A percentile compares a stretch with the other conserved stretches of the same genome.
Evolutionary conservation across 1,139 yeast genomes (phyloP).

Genomic region (Zygosaccharomyces sapae): DNA sequence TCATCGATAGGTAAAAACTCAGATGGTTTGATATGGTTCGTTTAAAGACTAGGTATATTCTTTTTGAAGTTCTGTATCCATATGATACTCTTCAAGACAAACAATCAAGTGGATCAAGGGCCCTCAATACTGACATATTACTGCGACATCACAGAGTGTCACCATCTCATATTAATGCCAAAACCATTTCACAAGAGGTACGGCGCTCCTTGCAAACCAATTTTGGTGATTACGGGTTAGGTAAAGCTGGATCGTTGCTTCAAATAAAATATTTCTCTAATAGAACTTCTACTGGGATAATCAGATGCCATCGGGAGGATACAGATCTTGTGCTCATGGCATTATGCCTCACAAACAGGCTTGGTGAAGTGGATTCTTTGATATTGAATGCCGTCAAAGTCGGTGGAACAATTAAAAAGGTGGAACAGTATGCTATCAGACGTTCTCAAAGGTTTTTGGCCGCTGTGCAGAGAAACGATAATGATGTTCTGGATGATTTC

Average conservation of each 20-base stretch:
- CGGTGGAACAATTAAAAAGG: constrained; percentile 84
- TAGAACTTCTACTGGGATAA: constrained; percentile 77
- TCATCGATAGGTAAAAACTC: no score
- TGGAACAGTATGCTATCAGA: constrained; percentile 63
- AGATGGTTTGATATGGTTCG: constrained; percentile 60
- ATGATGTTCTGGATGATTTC: constrained; percentile 15
- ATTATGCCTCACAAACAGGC: constrained; percentile 53
- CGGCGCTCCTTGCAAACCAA: constrained; percentile 51
- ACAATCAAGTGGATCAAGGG: constrained; percentile 9
- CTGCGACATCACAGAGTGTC: constrained; percentile 49
- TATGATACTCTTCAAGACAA: constrained; percentile 24
- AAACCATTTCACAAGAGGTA: constrained; percentile 49
- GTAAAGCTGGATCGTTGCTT: constrained; percentile 58
- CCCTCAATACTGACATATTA: constrained; percentile 37
- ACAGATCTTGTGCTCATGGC: constrained; percentile 65
- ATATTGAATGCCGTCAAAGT: constrained; percentile 63
- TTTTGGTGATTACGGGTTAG: constrained; percentile 79
- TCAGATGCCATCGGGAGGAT: constrained; percentile 69
- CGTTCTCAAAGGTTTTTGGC: constrained; percentile 42
- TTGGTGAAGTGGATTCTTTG: constrained; percentile 48
- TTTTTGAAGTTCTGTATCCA: constrained; percentile 76
- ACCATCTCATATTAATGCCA: constrained; percentile 44
- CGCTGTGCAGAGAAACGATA: constrained; percentile 20
- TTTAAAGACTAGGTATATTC: constrained; percentile 74
- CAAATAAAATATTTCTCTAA: constrained; percentile 75